Evolutionary conservation across 495 filamentous ascomycete genomes (phyloP), one percentile per base, ranked within the genome.

Genomic region (Penicillium bovifimosum): DNA sequence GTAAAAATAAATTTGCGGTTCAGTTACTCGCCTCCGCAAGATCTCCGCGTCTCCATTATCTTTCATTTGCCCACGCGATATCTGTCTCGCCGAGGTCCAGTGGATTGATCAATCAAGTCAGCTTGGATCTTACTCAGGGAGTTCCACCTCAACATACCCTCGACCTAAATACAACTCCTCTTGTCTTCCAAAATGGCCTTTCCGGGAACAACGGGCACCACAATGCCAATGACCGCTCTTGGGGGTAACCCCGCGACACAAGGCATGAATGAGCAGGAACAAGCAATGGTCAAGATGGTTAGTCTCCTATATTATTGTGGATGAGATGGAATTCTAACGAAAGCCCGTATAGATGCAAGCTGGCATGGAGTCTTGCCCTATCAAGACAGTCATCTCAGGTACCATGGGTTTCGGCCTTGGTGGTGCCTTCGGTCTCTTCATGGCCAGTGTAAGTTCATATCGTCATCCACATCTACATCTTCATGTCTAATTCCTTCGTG

Each of bases 371-470:
- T 91, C 86, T 6, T 96, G 91, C 69, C 86, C 85, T 9, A 79
- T 81, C 32, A 96, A 96, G 63, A 88, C 88, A 10, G 85, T 79
- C 47, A 81, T 96, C 41, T 82, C 88, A 2, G 92, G 91, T 33
- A 86, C 79, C 14, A 90, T 90, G 76, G 91, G 91, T 9, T 96
- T 96, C 63, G 91, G 82, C 26, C 82, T 96, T 35, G 91, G 91
- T 47, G 92, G 90, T 58, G 70, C 88, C n/a, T 96, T 96, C 58
- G 91, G 91, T 42, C 74, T 96, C 54, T 96, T 96, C 70, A 96
- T 96, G 90, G 90, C 91, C 47, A 87, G 86, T 67, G 86, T 91
- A 80, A 51, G 85, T 77, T 16, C 17, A 49, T 9, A 14, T 42
- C 3, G 8, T 24, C 4, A 24, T 24, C 4, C 20, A 13, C 20